Evolutionary conservation across 805 yeast genomes (phyloP).

Genomic region (Kodamaea nitidulidarum): DNA sequence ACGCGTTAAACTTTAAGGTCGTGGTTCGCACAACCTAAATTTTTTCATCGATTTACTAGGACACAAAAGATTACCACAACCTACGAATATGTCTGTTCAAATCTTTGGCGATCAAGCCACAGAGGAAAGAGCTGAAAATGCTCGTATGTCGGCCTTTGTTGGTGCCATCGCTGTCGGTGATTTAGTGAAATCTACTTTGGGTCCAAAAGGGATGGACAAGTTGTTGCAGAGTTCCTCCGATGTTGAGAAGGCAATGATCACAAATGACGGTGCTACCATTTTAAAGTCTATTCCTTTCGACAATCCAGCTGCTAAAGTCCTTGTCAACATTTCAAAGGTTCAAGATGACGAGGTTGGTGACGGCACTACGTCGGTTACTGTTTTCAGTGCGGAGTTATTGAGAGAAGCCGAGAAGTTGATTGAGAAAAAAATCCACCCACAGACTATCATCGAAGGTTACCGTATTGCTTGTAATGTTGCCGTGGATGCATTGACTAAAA

Average conservation of each 20-base stretch:
- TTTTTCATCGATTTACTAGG: conserved; percentile 1
- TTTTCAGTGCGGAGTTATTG: conserved; percentile 82
- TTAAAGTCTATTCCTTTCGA: conserved; percentile 90
- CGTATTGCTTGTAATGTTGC: conserved; percentile 89
- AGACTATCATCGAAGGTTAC: conserved; percentile 93
- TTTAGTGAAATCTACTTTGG: conserved; percentile 86
- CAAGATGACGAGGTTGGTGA: conserved; percentile 99
- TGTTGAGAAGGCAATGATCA: conserved; percentile 66
- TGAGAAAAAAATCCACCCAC: conserved; percentile 94
- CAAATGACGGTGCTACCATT: conserved; percentile 98
- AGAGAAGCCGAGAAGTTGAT: conserved; percentile 93
- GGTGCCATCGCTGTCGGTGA: conserved; percentile 99
- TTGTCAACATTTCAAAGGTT: conserved; percentile 91
- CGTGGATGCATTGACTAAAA: conserved; percentile 65
- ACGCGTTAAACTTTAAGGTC: too few relatives aligned
- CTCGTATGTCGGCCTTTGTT: conserved; percentile 93
- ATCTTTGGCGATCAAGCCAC: conserved; percentile 96
- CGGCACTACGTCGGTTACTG: conserved; percentile 96
- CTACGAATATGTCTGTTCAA: conserved; percentile 62
- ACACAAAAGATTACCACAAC: background rate
- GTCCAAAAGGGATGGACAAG: conserved; percentile 99
- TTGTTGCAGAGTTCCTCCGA: conserved; percentile 82
- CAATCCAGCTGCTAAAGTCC: conserved; percentile 94
- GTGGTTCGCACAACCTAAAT: conserved; percentile 2
- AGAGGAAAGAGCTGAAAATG: conserved; percentile 97